Evolutionary conservation across 176 grass and related monocot genomes (phyloP), one percentile per base, ranked within the genome.

Genomic region (Zizania latifolia): DNA sequence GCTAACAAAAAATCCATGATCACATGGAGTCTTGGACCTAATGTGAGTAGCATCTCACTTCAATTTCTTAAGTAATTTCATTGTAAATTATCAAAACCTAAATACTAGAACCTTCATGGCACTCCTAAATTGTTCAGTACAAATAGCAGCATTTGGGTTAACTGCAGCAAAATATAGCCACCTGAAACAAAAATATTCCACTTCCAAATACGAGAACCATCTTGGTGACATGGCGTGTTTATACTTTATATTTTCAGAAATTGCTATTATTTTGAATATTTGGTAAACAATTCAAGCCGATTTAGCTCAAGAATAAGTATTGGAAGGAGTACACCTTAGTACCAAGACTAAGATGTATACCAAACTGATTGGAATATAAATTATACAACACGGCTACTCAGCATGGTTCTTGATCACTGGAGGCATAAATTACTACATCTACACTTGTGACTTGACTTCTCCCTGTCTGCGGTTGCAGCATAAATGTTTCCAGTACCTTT

Each of bases 201-300:
- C 6, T 12, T 22, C 53, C 63, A 62, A 39, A 70, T 38, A 84
- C 1, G 38, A 77, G 8, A 11, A 41, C 26, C 7, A 11, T 45
- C 17, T 26, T 58, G 7, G 21, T n/a, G n/a, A n/a, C n/a, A n/a
- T n/a, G n/a, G n/a, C n/a, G n/a, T n/a, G n/a, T n/a, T n/a, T n/a
- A n/a, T n/a, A n/a, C n/a, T n/a, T 33, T 10, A 80, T 59, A 58
- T 26, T 54, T 58, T 59, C 12, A 39, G 24, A 83, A 70, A 51
- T 9, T 37, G 10, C 1, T 34, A 33, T 12, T 1, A n/a, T 28
- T 45, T 71, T 6, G 34, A 22, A 57, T 29, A 28, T 0, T 8
- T 1, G 26, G 11, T 12, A 70, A 32, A 23, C 11, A 43, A 71
- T 55, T n/a, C 17, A 71, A 57, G 33, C 0, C n/a, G 5, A 37